Evolutionary conservation across 2,329 filamentous ascomycete species (phyloP).

Genomic region (Diplodia mutila): DNA sequence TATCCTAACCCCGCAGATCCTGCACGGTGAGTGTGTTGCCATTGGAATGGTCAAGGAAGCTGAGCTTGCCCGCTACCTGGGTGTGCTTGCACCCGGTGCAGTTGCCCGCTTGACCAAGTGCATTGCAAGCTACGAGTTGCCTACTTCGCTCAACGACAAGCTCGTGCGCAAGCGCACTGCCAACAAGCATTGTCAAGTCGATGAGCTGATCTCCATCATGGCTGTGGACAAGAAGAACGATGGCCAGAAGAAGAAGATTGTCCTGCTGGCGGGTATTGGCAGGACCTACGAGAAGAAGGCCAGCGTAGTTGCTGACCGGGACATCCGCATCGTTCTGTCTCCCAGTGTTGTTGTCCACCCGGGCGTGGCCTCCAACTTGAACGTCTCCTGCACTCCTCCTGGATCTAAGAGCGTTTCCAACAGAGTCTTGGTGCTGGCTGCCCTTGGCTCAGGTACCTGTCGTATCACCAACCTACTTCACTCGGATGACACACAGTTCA

Average conservation of each 20-base stretch:
- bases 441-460: conserved; percentile 82
- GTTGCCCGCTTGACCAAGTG: conserved; percentile 91
- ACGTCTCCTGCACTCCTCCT: conserved; percentile 80
- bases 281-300: conserved; percentile 85
- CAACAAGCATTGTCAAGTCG: conserved; percentile 84
- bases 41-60: conserved; percentile 99
- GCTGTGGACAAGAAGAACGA: conserved; percentile 99
- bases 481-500: conserved; percentile 95
- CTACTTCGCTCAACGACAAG: conserved; percentile 82
- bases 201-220: conserved; percentile 88
- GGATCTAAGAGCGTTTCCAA: conserved; percentile 99
- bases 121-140: conserved; percentile 89
- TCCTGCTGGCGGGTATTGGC: conserved; percentile 87
- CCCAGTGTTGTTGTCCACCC: conserved; percentile 75
- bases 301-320: conserved; percentile 82
- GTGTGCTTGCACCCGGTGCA: conserved; percentile 80
- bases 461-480: conserved; percentile 90
- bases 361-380: conserved; percentile 66
- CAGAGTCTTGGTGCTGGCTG: conserved; percentile 88
- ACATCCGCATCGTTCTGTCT: conserved; percentile 82
- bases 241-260: conserved; percentile 92
- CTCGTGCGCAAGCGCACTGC: conserved; percentile 80
- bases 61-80: conserved; percentile 86
- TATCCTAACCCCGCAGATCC: conserved; percentile 89
- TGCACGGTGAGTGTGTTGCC: conserved; percentile 94